Conservation (phyloP, 2,329 filamentous ascomycete species). For the Hymenoscyphus occultus region DNA sequence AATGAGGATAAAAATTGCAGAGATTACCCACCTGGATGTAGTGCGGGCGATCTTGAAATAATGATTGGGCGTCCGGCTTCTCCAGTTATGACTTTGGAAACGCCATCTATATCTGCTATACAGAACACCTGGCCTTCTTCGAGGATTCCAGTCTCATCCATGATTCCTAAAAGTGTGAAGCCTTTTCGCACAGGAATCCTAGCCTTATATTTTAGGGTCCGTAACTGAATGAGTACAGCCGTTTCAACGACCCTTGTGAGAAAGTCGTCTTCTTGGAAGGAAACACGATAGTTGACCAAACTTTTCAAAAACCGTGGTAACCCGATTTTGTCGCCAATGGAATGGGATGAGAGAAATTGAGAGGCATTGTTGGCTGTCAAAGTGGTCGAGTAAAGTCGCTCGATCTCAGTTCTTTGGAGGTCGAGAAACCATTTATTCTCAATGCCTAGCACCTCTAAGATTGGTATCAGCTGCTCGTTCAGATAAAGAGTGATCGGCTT, state of each 20-base stretch:
- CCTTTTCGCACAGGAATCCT: constrained; percentile 69
- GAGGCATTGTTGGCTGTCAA: constrained; percentile 59
- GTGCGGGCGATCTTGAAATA: constrained; percentile 72
- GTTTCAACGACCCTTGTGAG: constrained; percentile 68
- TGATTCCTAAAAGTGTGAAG: constrained; percentile 73
- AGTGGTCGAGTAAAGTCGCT: constrained; percentile 57
- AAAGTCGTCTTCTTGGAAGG: constrained; percentile 67
- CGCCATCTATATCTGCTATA: constrained; percentile 43
- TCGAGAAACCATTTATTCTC: constrained; percentile 55
- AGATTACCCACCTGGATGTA: constrained; percentile 61
- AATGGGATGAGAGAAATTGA: constrained; percentile 60
- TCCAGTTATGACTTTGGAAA: constrained; percentile 32
- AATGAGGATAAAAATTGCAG: no score
- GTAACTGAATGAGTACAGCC: constrained; percentile 65
- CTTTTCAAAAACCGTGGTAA: constrained; percentile 61
- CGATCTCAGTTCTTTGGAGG: constrained; percentile 61
- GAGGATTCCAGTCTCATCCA: constrained; percentile 75
- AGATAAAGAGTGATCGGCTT: constrained; percentile 68
- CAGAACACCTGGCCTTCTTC: constrained; percentile 67
- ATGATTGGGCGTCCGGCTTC: constrained; percentile 39
- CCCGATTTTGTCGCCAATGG: constrained; percentile 57
- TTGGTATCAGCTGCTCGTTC: constrained; percentile 81
- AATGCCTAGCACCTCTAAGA: constrained; percentile 74
- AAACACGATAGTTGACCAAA: constrained; percentile 54
- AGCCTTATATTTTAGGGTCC: constrained; percentile 73